These are phyloP conservation scores for Fraxinus excelsior DNA, from an alignment of 257 asterid species.

Conservation along the genomic window DNA sequence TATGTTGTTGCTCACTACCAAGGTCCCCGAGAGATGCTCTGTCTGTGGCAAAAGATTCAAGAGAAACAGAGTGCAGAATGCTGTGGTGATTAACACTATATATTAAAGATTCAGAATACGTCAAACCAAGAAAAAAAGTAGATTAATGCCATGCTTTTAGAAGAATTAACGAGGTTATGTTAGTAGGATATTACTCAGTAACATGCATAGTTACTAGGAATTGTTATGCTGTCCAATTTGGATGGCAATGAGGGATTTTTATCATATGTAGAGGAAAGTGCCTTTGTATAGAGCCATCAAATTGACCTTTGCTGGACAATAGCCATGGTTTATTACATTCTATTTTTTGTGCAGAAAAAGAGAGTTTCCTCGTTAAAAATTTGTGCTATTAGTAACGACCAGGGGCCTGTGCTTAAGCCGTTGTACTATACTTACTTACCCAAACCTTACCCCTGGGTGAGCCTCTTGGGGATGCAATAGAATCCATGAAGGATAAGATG, in stretches of 20 bases:
- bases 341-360: conserved; percentile 23
- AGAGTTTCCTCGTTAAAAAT: not conserved
- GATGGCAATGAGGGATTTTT: conserved; percentile 27
- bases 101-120: not conserved
- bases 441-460: too few relatives aligned
- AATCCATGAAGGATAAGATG: too few relatives aligned
- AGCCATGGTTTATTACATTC: conserved; percentile 2
- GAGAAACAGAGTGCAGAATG: conserved; percentile 63
- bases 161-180: conserved; percentile 24
- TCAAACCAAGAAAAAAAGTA: not conserved
- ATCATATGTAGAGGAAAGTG: conserved; percentile 27
- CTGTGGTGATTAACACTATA: conserved; percentile 60
- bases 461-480: too few relatives aligned
- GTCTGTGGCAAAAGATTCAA: conserved; percentile 94
- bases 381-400: not conserved
- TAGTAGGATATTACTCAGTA: conserved; percentile 18
- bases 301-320: not conserved
- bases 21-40: conserved; percentile 86
- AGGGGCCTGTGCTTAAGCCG: not conserved
- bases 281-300: conserved; percentile 2
- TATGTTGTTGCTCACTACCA: conserved; percentile 91
- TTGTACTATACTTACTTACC: too few relatives aligned
- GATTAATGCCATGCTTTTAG: not conserved
- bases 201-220: conserved; percentile 19
- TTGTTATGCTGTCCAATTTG: conserved; percentile 9